Conservation (phyloP, 169 alveolate species). For the Plasmodium vinckei region DNA sequence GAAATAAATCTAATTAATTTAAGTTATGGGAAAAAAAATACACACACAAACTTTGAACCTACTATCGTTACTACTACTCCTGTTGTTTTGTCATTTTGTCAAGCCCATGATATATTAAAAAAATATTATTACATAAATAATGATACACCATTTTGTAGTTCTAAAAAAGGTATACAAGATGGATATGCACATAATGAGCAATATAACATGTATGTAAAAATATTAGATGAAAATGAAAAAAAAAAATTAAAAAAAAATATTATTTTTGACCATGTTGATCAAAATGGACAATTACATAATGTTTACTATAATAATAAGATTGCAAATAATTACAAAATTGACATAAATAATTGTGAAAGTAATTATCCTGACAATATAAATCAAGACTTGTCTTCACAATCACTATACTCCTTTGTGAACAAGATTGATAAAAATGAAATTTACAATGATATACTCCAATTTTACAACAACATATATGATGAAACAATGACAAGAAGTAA, state of each 20-base stretch:
- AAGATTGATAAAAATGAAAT: constrained; percentile 17
- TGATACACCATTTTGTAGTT: too few species aligned
- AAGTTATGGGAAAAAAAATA: background rate
- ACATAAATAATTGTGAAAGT: background rate
- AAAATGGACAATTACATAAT: constrained; percentile 15
- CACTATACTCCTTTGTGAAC: constrained; percentile 16
- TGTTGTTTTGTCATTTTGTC: constrained; percentile 34
- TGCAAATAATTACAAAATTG: constrained; percentile 5
- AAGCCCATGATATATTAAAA: constrained; percentile 32
- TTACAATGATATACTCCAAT: constrained; percentile 13
- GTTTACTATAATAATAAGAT: constrained; percentile 28
- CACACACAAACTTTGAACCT: background rate
- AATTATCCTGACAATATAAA: background rate
- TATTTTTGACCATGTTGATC: constrained; percentile 4
- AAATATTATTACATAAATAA: background rate
- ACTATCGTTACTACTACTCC: constrained; percentile 11
- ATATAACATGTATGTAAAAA: background rate
- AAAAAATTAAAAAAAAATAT: constrained; percentile 6
- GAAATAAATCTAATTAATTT: constrained; percentile 14
- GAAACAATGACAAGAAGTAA: background rate
- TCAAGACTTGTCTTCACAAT: too few species aligned
- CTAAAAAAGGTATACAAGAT: background rate
- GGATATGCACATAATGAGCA: background rate
- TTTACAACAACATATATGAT: constrained; percentile 18
- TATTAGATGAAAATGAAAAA: constrained; percentile 31